phyloP scores from a whole-genome alignment of 2,329 filamentous ascomycete genomes.

The Dactylellina haptotyla region DNA sequence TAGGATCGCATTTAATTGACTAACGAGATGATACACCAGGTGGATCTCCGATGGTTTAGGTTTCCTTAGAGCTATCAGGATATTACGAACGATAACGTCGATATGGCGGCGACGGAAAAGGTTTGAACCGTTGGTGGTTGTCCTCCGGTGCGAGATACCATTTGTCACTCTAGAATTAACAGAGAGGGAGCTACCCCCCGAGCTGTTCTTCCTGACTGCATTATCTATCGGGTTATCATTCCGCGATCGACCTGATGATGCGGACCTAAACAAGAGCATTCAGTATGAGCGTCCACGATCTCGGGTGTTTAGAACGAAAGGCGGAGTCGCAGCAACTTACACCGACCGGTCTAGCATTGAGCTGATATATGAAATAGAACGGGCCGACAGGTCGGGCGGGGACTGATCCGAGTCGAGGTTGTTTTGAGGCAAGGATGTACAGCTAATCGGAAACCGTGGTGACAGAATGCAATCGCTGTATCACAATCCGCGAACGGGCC shows the following conservation, averaged over 20 bases:
- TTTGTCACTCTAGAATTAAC: conserved; percentile 38
- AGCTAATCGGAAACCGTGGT: conserved; percentile 44
- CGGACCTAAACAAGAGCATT: conserved; percentile 32
- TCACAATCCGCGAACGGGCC: conserved; percentile 45
- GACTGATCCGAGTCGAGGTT: conserved; percentile 38
- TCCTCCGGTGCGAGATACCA: conserved; percentile 42
- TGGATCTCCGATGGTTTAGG: conserved; percentile 50
- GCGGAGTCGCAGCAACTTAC: conserved; percentile 41
- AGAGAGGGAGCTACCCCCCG: conserved; percentile 46
- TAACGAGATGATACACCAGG: conserved; percentile 53
- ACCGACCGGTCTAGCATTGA: conserved; percentile 54
- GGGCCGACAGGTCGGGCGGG: conserved; percentile 27
- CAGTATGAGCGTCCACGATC: conserved; percentile 12
- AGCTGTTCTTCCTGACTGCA: conserved; percentile 51
- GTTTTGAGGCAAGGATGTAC: conserved; percentile 51
- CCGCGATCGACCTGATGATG: conserved; percentile 52
- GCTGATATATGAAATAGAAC: conserved; percentile 32
- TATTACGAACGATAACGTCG: conserved; percentile 53
- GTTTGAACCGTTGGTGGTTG: conserved; percentile 46
- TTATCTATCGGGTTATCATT: conserved; percentile 53
- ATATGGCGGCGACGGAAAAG: conserved; percentile 54
- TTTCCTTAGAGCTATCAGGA: conserved; percentile 52
- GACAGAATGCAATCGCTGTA: conserved; percentile 47
- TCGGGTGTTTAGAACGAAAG: conserved; percentile 22
- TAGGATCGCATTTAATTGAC: conserved; percentile 51